Evolutionary conservation across 768 basidiomycete species (phyloP), one percentile per base, ranked within the genome.

Genomic region (Albatrellus ellisii): DNA sequence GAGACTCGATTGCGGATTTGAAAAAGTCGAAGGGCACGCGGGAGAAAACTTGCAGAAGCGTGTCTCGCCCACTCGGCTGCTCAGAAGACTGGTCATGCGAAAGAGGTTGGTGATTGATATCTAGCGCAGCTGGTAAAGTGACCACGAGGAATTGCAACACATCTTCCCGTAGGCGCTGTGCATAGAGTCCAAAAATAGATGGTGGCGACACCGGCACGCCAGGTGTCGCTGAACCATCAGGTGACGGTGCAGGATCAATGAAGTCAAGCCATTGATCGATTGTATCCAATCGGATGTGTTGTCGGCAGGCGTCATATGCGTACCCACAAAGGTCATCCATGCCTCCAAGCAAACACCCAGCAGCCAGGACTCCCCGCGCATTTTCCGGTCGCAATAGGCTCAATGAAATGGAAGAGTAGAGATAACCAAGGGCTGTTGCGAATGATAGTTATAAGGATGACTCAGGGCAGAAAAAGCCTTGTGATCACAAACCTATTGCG

Each of bases 21-120:
- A 89, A 89, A 60, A 87, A 70, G 45, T 90, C 87, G 59, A 90
- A 92, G 3, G 89, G 87, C 36, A 89, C 78, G 41, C 69, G 70
- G 20, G 82, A 73, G 62, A 81, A 90, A 47, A 87, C 68, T 52
- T 77, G 76, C 50, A 87, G 61, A 33, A 88, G 62, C 12, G 76
- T 68, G 41, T 85, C 84, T 51, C 83, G 75, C 29, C 82, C 74
- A 46, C 61, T 66, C 36, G 68, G 56, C 17, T 18, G 22, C 68
- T 49, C 42, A 70, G 55, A 39, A 64, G 52, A 50, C 15, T 58
- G 59, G 44, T 58, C 56, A 31, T 68, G 65, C n/a, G n/a, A n/a
- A 70, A 55, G 39, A 64, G 52, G 50, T n/a, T 58, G 59, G 44
- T 58, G 56, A 31, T 68, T 65, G 40, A 75, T 62, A 48, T 76